Percentiles rank a stretch among this genome's conserved stretches.
phyloP scores from a whole-genome alignment of 768 basidiomycete species.

The Boletus speciosus region DNA sequence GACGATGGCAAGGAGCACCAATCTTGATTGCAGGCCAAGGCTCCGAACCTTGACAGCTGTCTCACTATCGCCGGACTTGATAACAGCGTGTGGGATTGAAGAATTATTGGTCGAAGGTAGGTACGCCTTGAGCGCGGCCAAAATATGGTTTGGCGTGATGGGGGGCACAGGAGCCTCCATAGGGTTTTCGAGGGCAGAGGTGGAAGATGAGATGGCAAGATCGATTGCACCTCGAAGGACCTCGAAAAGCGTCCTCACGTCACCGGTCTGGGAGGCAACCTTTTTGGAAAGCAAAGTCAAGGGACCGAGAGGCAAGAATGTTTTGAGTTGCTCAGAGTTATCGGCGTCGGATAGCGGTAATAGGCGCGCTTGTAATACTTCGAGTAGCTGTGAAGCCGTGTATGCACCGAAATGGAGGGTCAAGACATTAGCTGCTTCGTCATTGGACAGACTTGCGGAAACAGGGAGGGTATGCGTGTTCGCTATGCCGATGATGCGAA shows the following conservation, averaged over 20 bases:
- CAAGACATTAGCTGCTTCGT: slow-evolving; percentile 39
- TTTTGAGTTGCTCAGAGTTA: slow-evolving; percentile 35
- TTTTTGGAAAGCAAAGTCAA: slow-evolving; percentile 75
- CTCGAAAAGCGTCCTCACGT: slow-evolving; percentile 77
- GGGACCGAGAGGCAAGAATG: slow-evolving; percentile 61
- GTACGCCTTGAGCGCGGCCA: slow-evolving; percentile 73
- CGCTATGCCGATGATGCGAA: slow-evolving; percentile 81
- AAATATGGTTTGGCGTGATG: slow-evolving; percentile 65
- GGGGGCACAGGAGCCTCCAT: slow-evolving; percentile 35
- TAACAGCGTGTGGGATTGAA: slow-evolving; percentile 17
- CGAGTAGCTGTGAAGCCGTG: slow-evolving; percentile 63
- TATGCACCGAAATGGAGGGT: slow-evolving; percentile 85
- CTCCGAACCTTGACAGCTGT: slow-evolving; percentile 61
- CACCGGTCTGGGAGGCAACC: slow-evolving; percentile 76
- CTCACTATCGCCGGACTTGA: slow-evolving; percentile 48
- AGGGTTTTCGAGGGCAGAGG: slow-evolving; percentile 17
- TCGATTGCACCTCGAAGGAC: slow-evolving; percentile 80
- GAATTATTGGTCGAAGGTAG: slow-evolving; percentile 38
- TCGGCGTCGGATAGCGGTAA: slow-evolving; percentile 43
- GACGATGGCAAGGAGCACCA: slow-evolving; percentile 62
- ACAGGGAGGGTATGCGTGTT: slow-evolving; percentile 84
- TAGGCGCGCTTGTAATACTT: slow-evolving; percentile 66
- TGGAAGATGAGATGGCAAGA: slow-evolving; percentile 43
- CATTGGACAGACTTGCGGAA: slow-evolving; percentile 38
- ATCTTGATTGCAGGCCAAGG: slow-evolving; percentile 70